Evolutionary conservation across 2,329 filamentous ascomycete genomes (phyloP).

Genomic region (Penicillium sp.): DNA sequence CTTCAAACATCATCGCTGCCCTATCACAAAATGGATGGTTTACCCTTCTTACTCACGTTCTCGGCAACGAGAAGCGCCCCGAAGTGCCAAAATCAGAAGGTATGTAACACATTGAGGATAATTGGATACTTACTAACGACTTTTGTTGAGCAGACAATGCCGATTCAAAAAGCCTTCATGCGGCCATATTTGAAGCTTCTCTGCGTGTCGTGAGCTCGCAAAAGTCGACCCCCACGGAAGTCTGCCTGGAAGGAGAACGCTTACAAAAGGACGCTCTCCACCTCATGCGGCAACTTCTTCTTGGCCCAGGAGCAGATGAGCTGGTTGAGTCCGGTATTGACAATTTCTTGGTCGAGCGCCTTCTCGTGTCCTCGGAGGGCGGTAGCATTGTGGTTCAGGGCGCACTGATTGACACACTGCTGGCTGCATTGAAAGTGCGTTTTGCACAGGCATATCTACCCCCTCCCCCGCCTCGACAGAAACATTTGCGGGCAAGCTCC

Average conservation of each 20-base stretch:
- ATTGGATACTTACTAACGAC: conserved; percentile 4
- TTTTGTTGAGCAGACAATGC: conserved; percentile 20
- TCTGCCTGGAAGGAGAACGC: conserved; percentile 59
- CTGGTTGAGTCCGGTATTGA: conserved; percentile 62
- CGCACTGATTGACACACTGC: conserved; percentile 75
- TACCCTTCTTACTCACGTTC: conserved; percentile 65
- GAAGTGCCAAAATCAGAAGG: conserved; percentile 54
- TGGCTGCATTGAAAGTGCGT: conserved; percentile 69
- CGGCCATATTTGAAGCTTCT: conserved; percentile 34
- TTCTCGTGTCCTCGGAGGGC: conserved; percentile 61
- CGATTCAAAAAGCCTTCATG: conserved; percentile 36
- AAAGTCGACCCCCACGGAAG: conserved; percentile 23
- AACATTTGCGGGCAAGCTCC: conserved; percentile 41
- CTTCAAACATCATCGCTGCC: conserved; percentile 72
- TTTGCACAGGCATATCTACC: conserved; percentile 41
- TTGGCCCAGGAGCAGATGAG: conserved; percentile 42
- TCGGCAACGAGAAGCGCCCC: conserved; percentile 51
- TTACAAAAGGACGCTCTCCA: conserved; percentile 72
- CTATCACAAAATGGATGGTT: conserved; percentile 71
- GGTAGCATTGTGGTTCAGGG: conserved; percentile 73
- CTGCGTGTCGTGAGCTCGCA: conserved; percentile 32
- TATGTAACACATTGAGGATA: conserved; percentile 12
- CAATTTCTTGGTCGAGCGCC: conserved; percentile 66
- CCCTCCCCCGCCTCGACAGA: conserved; percentile 29
- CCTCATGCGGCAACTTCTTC: conserved; percentile 57